Percentiles rank a stretch among this genome's conserved stretches.
These are phyloP conservation scores for Ogataea paraovalis DNA, from an alignment of 805 yeast species.

Conservation along the genomic window DNA sequence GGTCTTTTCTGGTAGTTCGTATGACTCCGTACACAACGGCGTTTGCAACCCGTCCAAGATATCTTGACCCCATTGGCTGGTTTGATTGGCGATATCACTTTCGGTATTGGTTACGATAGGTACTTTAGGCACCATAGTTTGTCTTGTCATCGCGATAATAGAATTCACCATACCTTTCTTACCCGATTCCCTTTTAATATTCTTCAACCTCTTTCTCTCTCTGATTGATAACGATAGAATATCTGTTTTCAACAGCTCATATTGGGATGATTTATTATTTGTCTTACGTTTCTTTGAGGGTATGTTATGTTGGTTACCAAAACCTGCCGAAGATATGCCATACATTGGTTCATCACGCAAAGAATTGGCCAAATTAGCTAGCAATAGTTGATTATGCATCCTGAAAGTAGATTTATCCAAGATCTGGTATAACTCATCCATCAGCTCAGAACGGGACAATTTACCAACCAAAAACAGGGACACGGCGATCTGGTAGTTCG, in stretches of 20 bases:
- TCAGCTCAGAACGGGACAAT: conserved; percentile 71
- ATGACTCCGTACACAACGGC: conserved; percentile 72
- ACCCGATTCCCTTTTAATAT: conserved; percentile 78
- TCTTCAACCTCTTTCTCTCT: conserved; percentile 81
- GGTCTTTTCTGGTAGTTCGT: conserved; percentile 78
- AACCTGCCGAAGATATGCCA: conserved; percentile 43
- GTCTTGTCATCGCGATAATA: conserved; percentile 63
- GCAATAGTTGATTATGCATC: conserved; percentile 77
- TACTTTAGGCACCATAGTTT: conserved; percentile 74
- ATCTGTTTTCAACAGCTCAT: conserved; percentile 78
- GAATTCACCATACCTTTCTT: conserved; percentile 72
- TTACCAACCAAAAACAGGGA: conserved; percentile 75
- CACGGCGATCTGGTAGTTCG: conserved; percentile 73
- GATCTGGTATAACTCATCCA: conserved; percentile 52
- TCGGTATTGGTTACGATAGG: conserved; percentile 57
- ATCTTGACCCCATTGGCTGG: conserved; percentile 89
- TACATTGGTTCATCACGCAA: conserved; percentile 70
- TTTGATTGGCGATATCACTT: conserved; percentile 31
- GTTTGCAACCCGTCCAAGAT: conserved; percentile 81
- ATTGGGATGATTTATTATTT: conserved; percentile 60
- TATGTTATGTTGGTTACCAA: conserved; percentile 35
- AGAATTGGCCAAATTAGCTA: conserved; percentile 82
- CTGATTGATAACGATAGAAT: conserved; percentile 80
- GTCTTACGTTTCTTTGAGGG: conserved; percentile 38
- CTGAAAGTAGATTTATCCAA: conserved; percentile 47